A percentile compares a stretch with the other conserved stretches of the same genome.
Evolutionary conservation across 2,329 filamentous ascomycete genomes (phyloP).

Genomic region (Cordyceps fumosorosea): DNA sequence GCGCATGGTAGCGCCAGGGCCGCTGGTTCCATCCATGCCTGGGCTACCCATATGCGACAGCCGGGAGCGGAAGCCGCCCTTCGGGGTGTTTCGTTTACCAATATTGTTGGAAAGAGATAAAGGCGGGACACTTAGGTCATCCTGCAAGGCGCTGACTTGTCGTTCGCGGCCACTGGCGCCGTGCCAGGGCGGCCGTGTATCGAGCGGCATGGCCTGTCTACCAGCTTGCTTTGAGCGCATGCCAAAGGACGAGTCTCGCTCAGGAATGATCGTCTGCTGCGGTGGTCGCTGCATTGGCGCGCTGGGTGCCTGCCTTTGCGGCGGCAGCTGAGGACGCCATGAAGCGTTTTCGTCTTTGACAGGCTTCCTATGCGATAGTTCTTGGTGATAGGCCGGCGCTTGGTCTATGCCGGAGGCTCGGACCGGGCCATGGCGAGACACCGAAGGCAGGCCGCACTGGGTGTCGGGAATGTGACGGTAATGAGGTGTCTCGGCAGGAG

Average conservation of each 20-base stretch:
- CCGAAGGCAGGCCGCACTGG: neutral
- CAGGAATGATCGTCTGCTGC: constrained; percentile 5
- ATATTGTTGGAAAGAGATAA: constrained; percentile 48
- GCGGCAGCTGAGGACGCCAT: neutral
- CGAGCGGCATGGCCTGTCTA: constrained; percentile 32
- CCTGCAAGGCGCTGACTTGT: constrained; percentile 57
- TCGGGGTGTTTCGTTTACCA: constrained; percentile 33
- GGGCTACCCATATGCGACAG: constrained; percentile 4
- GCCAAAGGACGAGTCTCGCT: constrained; percentile 21
- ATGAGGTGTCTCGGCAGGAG: neutral
- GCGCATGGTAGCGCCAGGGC: constrained; percentile 24
- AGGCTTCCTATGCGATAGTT: neutral
- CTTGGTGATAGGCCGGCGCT: neutral
- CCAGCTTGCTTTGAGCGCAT: constrained; percentile 27
- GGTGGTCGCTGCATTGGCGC: neutral
- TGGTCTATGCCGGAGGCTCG: neutral
- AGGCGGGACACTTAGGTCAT: constrained; percentile 50
- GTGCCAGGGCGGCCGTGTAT: constrained; percentile 58
- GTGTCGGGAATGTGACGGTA: too few relatives aligned
- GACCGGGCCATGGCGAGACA: neutral
- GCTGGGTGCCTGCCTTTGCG: neutral
- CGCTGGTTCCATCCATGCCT: constrained; percentile 13
- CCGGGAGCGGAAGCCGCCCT: constrained; percentile 4
- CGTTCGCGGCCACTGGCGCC: constrained; percentile 63
- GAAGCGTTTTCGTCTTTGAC: neutral